phyloP scores from a whole-genome alignment of 2,329 filamentous ascomycete genomes.

The Verruconis gallopava region DNA sequence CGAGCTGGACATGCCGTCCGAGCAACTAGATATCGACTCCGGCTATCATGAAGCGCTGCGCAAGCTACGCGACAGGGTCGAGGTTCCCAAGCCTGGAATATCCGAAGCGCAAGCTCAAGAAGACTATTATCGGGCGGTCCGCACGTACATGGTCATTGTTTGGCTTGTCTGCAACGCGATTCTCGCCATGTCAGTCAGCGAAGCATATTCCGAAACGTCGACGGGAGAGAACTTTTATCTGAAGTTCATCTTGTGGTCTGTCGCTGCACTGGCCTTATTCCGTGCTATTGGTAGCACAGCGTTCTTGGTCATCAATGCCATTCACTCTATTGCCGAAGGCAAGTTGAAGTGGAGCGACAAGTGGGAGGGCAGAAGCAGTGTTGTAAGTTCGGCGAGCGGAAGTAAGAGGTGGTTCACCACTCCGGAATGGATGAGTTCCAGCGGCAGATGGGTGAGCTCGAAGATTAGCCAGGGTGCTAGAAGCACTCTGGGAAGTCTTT shows the following conservation, averaged over 20 bases:
- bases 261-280: slow-evolving; percentile 77
- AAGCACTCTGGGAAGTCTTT: neutral
- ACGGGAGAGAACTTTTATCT: slow-evolving; percentile 82
- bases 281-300: slow-evolving; percentile 68
- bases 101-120: slow-evolving; percentile 82
- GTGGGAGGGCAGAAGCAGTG: slow-evolving; percentile 9
- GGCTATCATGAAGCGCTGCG: slow-evolving; percentile 95
- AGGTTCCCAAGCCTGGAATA: slow-evolving; percentile 50
- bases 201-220: slow-evolving; percentile 61
- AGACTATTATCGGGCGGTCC: slow-evolving; percentile 94
- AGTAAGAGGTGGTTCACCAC: slow-evolving; percentile 25
- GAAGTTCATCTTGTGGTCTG: slow-evolving; percentile 83
- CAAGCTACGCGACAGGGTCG: slow-evolving; percentile 85
- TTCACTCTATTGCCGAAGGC: slow-evolving; percentile 80
- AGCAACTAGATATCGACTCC: slow-evolving; percentile 95
- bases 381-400: slow-evolving; percentile 19
- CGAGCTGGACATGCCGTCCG: slow-evolving; percentile 92
- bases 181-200: slow-evolving; percentile 83
- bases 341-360: slow-evolving; percentile 46
- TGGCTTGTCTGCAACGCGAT: slow-evolving; percentile 92
- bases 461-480: slow-evolving; percentile 19
- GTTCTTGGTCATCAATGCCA: slow-evolving; percentile 69
- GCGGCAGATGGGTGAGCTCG: slow-evolving; percentile 23
- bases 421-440: slow-evolving; percentile 23
- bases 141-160: slow-evolving; percentile 92